Percentiles rank a stretch among this genome's conserved stretches.
Conservation (phyloP, 148 eudicot species). For the Hydrangea macrophylla region DNA sequence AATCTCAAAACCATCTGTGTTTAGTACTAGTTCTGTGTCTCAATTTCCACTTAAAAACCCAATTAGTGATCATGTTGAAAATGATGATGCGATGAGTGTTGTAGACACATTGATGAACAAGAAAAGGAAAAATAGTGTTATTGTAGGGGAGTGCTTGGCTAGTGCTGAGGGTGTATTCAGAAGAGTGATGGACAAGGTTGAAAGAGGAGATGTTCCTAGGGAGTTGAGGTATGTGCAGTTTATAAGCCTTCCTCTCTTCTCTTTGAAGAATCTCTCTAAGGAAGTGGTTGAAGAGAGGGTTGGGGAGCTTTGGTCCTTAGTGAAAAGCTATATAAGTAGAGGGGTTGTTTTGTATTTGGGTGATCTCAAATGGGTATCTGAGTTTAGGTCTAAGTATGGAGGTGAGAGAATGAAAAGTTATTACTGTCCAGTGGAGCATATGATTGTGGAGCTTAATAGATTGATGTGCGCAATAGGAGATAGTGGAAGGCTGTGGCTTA, state of each 20-base stretch:
- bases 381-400: constrained; percentile 69
- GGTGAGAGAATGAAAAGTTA: constrained; percentile 45
- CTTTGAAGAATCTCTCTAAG: constrained; percentile 45
- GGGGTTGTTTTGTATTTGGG: constrained; percentile 83
- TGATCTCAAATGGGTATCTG: constrained; percentile 81
- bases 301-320: constrained; percentile 50
- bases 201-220: constrained; percentile 55
- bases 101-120: constrained; percentile 46
- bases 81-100: constrained; percentile 50
- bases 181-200: constrained; percentile 52
- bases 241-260: constrained; percentile 51
- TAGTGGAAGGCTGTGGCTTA: constrained; percentile 55
- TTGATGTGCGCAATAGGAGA: constrained; percentile 41
- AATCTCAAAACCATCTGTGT: constrained; percentile 17
- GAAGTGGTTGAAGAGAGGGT: constrained; percentile 66
- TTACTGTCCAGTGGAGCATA: constrained; percentile 55
- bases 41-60: constrained; percentile 24
- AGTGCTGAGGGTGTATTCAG: constrained; percentile 53
- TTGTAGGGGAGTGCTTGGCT: constrained; percentile 52
- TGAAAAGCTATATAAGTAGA: constrained; percentile 54
- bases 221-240: constrained; percentile 58
- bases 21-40: constrained; percentile 10
- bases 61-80: constrained; percentile 11
- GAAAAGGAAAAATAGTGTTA: constrained; percentile 50
- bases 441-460: constrained; percentile 67